Percentiles rank a stretch among this genome's conserved stretches.
These are phyloP conservation scores for Populus ilicifolia DNA, from an alignment of 345 rosid genomes.

Conservation along the genomic window DNA sequence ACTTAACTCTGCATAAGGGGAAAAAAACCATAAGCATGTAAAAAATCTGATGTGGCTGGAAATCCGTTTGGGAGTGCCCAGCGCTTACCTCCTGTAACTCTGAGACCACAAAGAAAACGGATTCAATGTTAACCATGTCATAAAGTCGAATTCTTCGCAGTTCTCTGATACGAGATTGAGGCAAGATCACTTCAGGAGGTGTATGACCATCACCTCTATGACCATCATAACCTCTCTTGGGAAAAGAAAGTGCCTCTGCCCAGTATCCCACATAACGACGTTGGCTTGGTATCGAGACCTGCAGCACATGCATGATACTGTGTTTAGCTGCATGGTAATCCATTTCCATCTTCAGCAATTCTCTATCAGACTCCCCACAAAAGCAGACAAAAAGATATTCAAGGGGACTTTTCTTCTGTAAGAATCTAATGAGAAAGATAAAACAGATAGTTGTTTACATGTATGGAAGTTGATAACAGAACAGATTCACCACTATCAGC, in stretches of 20 bases:
- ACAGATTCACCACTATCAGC: too few species aligned
- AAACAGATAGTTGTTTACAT: too few species aligned
- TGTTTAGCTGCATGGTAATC: too few species aligned
- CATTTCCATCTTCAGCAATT: too few species aligned
- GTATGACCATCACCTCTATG: conserved; percentile 24
- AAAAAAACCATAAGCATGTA: not conserved
- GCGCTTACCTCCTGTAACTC: conserved; percentile 69
- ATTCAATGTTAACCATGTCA: conserved; percentile 52
- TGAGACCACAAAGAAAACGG: conserved; percentile 81
- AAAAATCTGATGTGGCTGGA: not conserved
- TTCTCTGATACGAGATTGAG: conserved; percentile 60
- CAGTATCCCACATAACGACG: conserved; percentile 84
- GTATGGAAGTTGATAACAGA: too few species aligned
- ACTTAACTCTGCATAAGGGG: too few species aligned
- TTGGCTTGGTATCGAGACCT: conserved; percentile 98
- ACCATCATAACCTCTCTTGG: conserved; percentile 19
- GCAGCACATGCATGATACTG: not conserved
- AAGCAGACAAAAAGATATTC: too few species aligned
- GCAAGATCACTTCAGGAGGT: conserved; percentile 55
- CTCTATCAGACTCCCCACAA: too few species aligned
- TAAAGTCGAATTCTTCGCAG: conserved; percentile 74
- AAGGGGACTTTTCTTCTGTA: too few species aligned
- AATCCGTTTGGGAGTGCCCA: not conserved
- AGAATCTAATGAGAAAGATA: too few species aligned
- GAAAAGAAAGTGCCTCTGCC: conserved; percentile 48